Base-by-base conservation (phyloP, 2,329 filamentous ascomycete genomes). In the Amauroascus niger region DNA sequence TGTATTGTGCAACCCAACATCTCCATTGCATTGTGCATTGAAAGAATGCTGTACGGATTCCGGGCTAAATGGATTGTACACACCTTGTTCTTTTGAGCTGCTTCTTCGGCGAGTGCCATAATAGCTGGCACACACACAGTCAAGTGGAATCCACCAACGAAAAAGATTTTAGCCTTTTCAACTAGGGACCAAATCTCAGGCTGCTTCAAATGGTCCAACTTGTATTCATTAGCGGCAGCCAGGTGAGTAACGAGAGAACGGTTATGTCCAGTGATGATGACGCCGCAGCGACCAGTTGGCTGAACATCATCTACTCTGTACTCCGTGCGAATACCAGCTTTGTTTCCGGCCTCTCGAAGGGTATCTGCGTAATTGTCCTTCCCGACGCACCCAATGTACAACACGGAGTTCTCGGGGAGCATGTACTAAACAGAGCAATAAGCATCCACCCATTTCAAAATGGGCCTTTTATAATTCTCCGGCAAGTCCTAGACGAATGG, bases 251-350 rank as follows among this genome's bases (percentile, higher is more conserved):
- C 87, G 78, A 98, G 84, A 69, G 84, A 89, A 65, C 93, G 84
- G 82, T 97, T 85, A 79, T 95, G 88, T 68, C 89, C 93, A 35
- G 91, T 98, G 73, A 98, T 96, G 71, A 98, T 81, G 61, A 93
- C 93, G 72, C 88, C 93, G 72, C 93, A 98, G 66, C 90, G 88
- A 64, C 93, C 93, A 33, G 93, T 98, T 60, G 88, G 84, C 63
- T 84, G 77, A 68, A 81, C 79, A 64, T 87, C 80, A 69, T 97
- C 91, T 67, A 95, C 83, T 61, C 88, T 88, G 79, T 98, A 98
- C 76, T 95, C 89, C 63, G 93, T 89, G 65, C 88, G 85, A 59
- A 97, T 83, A 64, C 93, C 93, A 62, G 86, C 91, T 67, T 88
- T 78, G 73, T 85, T 83, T 72, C 89, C 90, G 67, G 91, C 88